Evolutionary conservation across 805 yeast genomes (phyloP), one percentile per base, ranked within the genome.

Genomic region (Candida berthetii): DNA sequence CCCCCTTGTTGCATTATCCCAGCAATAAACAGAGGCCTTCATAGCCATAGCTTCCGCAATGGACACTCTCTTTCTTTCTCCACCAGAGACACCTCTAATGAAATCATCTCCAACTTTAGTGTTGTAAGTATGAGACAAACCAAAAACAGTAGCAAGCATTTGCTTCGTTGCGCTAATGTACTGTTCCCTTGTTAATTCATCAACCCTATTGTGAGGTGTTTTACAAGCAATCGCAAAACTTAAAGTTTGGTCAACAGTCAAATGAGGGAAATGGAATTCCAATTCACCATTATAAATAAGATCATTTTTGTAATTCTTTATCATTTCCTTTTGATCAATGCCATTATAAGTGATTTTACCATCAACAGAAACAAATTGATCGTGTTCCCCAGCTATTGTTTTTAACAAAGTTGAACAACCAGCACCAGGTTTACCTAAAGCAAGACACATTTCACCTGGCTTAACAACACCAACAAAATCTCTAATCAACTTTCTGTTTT

Each of bases 1-100:
- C 52, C 95, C 95, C 66, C 93, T 76, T 6, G 95, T 86, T 6
- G 91, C 83, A 55, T 86, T 86, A 66, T 85, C 90, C 78, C 85
- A 82, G 61, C 85, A 78, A 48, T 74, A 80, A 39, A 82, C 67
- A 38, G 75, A 65, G 25, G 87, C 82, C 24, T 81, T 77, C 38
- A 80, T 70, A 37, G 83, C 73, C 36, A 82, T 65, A 1, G 85
- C 85, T 62, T 85, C 95, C 10, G 89, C 87, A 52, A 85, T 80
- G 10, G 91, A 82, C 3, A 85, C 91, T 66, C 95, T 76, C 62
- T 85, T 84, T 49, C 95, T 69, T 64, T 85, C 93, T 69, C 95
- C 93, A 55, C 95, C 91, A 39, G 91, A 80, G 33, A 82, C 85
- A 65, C 88, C 85, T 57, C 86, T 72, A 25, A 82, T 71, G 33